Evolutionary conservation across 345 rosid species (phyloP), one percentile per base, ranked within the genome.

Genomic region (Cardamine resedifolia): DNA sequence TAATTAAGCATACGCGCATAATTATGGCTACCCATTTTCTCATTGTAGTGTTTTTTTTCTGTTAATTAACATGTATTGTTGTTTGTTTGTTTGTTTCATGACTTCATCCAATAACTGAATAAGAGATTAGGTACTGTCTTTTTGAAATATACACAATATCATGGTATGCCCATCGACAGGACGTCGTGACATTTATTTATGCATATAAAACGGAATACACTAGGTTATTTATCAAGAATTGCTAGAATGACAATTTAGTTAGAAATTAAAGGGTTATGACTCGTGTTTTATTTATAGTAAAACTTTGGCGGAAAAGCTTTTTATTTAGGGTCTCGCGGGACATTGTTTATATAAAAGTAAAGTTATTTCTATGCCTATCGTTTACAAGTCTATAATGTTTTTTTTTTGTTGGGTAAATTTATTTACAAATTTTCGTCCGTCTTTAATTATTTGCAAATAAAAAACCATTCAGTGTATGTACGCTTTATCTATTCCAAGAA

Each of bases 141-240:
- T 65, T 14, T 27, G 20, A 34, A 45, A 33, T 27, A 34, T 66
- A 48, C 61, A 58, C 73, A 23, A 66, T 38, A 50, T 58, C 38
- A 59, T 74, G 68, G 38, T 50, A 59, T 66, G 56, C n/a, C 63
- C 68, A 58, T 58, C 66, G 78, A 59, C 39, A 67, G 19, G 78
- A 67, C 63, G 38, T 59, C 51, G 28, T 50, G 4, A 30, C 48
- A 41, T 49, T 58, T 74, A 18, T 28, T 11, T 41, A 67, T 16
- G 51, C 33, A 55, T 31, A 5, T 43, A 45, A 8, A 33, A 31
- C 58, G 28, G 39, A 52, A 63, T 28, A 41, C 55, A 52, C 21
- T 39, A 15, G 14, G 53, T 41, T 43, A 43, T 2, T 23, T 30
- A 43, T 41, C 64, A 21, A 63, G 20, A 63, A 44, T 41, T 53